Evolutionary conservation across 2,329 filamentous ascomycete genomes (phyloP).

Genomic region (Mariannaea elegans): DNA sequence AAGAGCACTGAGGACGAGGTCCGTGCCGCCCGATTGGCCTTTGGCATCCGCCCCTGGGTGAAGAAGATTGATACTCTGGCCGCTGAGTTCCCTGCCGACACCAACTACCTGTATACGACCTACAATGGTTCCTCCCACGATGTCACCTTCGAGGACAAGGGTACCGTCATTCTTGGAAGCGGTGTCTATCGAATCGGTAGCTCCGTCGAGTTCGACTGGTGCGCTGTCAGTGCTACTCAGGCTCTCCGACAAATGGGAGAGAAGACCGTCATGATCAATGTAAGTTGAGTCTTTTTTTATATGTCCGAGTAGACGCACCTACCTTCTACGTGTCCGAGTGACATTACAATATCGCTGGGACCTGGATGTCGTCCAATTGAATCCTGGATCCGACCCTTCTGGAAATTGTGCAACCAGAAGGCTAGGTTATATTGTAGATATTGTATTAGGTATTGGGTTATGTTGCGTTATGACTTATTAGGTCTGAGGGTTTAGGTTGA

Average conservation of each 20-base stretch:
- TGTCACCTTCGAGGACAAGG: constrained; percentile 91
- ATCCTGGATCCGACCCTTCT: too few species aligned
- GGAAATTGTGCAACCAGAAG: too few species aligned
- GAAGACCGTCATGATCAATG: constrained; percentile 98
- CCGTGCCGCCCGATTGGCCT: constrained; percentile 82
- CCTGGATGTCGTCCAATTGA: too few species aligned
- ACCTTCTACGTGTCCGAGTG: too few species aligned
- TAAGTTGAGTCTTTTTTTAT: constrained; percentile 49
- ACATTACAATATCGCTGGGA: too few species aligned
- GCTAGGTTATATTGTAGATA: too few species aligned
- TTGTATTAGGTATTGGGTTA: too few species aligned
- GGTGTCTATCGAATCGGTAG: constrained; percentile 98
- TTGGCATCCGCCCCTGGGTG: constrained; percentile 93
- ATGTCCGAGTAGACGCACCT: background rate
- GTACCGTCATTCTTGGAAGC: constrained; percentile 87
- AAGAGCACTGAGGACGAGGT: constrained; percentile 90
- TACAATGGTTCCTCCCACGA: constrained; percentile 97
- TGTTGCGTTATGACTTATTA: too few species aligned
- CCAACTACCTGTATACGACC: constrained; percentile 96
- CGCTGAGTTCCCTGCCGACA: constrained; percentile 93
- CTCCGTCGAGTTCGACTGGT: constrained; percentile 99
- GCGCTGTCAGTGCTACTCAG: constrained; percentile 88
- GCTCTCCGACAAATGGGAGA: constrained; percentile 87
- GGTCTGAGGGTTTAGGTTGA: too few species aligned
- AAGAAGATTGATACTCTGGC: constrained; percentile 99